Evolutionary conservation across 208 protist genomes (phyloP), one percentile per base, ranked within the genome.

Genomic region (Acanthamoeba comandoni): DNA sequence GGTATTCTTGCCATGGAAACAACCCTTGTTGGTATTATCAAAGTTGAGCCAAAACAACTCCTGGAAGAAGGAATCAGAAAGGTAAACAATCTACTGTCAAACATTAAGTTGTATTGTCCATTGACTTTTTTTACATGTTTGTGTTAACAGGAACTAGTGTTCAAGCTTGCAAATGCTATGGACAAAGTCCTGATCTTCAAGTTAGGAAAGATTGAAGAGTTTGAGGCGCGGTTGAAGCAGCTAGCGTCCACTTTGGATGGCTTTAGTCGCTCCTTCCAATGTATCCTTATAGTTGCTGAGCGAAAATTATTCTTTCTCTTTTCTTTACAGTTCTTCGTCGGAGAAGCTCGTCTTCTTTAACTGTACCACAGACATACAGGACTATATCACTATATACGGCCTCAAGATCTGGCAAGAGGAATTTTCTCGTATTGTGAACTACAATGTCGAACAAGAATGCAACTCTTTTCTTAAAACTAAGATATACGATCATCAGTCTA

Each of bases 1-100:
- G 98, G 98, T 39, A 97, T 99, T 49, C 93, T 99, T 4, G 98
- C 97, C 0, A 99, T 99, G 98, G 95, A 99, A 92, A 98, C 94
- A 35, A 99, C 98, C 2, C 96, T 98, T 12, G 95, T 99, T 9
- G 98, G 98, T 52, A 96, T 99, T n/a, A 97, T 99, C 91, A 53
- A 95, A 77, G 95, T 99, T 3, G 97, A 99, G 91, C 98, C 98
- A 9, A 98, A 98, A 80, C 93, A 97, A 93, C 93, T 99, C 13
- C 94, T 99, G 0, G 98, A 99, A 88, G 98, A 99, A 87, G 98
- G 98, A 73, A 98, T 99, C 79, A 94, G 98, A 22, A 98, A 97
- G 75, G 97, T 90, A n/a, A 31, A 70, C 13, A 57, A 84, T 22
- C 26, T 26, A 7, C 22, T 29, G 22, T 77, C 24, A 29, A 22